Conservation (phyloP, 164 flowering plant genomes). For the Cinnamomum micranthum region DNA sequence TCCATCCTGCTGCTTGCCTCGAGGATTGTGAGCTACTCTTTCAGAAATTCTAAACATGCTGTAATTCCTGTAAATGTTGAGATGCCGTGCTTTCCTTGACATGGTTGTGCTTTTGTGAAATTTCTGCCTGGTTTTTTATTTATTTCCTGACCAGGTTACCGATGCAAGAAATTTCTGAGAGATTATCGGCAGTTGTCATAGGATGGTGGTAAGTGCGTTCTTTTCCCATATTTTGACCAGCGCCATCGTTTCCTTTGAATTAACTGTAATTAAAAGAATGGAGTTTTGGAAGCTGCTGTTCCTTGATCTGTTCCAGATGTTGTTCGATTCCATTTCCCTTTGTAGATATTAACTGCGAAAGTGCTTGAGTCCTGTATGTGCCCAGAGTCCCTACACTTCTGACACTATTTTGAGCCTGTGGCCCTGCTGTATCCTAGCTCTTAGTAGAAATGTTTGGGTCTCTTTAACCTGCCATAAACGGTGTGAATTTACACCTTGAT, state of each 20-base stretch:
- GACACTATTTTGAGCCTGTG: background rate
- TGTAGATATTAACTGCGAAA: conserved; percentile 3
- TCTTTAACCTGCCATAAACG: background rate
- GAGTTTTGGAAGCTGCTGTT: conserved; percentile 2
- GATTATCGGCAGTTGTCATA: background rate
- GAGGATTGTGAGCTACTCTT: conserved; percentile 6
- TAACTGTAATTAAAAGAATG: conserved; percentile 1
- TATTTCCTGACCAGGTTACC: background rate
- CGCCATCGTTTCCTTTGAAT: background rate
- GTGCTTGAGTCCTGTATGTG: conserved; percentile 1
- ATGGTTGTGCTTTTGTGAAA: background rate
- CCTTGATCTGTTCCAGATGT: background rate
- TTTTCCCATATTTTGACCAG: background rate
- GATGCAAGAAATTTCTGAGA: background rate
- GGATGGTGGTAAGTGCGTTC: conserved; percentile 5
- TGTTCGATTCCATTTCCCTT: background rate
- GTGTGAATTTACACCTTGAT: background rate
- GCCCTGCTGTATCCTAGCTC: background rate
- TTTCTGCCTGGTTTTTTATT: background rate
- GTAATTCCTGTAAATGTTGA: conserved; percentile 13
- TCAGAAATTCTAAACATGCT: background rate
- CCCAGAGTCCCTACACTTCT: background rate
- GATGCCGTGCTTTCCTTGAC: conserved; percentile 6
- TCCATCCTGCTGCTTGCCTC: conserved; percentile 2
- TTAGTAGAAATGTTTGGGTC: background rate